Evolutionary conservation across 441 rosid genomes (phyloP), one percentile per base, ranked within the genome.

Genomic region (Eugenia klotzschiana): DNA sequence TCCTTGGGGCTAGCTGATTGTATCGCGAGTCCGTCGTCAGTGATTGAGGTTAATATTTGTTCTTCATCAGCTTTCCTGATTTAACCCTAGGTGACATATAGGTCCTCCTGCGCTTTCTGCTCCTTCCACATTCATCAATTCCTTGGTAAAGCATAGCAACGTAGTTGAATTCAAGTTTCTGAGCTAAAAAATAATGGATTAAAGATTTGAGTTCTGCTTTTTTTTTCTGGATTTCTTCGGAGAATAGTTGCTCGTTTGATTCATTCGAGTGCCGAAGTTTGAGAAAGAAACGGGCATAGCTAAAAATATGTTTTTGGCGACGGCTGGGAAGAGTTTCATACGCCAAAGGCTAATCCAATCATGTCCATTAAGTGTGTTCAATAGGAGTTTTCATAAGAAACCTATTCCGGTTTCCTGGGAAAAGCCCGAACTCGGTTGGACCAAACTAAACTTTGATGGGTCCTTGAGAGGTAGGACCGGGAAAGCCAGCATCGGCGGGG

Each of bases 371-470:
- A 56, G 86, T 37, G 43, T 84, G 12, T 57, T 91, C 56, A 55
- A 87, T n/a, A 85, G 94, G 87, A 91, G 84, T 83, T 91, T 83
- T 83, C 98, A 91, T 84, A 91, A 87, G 79, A 83, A 90, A 73
- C 85, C 91, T 12, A 88, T 91, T 40, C 90, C 94, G 8, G 98
- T 93, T 79, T 77, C 95, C 10, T 96, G 98, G 98, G 84, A 90
- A 85, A 93, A 88, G 80, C 98, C 96, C 0, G 27, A 88, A 83
- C 81, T 64, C 2, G 97, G 98, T 2, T 94, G 97, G 96, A 96
- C 94, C 23, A 96, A 96, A 82, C 83, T 93, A 20, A 96, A 96
- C 92, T 94, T 91, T 8, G 97, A 94, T 72, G 98, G 98, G 9
- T 94, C 98, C 0, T 91, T 89, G 83, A 90, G 87, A 87, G 92